These are phyloP conservation scores for Ceratocystiopsis minuta DNA, from an alignment of 2,329 filamentous ascomycete genomes.

Conservation along the genomic window DNA sequence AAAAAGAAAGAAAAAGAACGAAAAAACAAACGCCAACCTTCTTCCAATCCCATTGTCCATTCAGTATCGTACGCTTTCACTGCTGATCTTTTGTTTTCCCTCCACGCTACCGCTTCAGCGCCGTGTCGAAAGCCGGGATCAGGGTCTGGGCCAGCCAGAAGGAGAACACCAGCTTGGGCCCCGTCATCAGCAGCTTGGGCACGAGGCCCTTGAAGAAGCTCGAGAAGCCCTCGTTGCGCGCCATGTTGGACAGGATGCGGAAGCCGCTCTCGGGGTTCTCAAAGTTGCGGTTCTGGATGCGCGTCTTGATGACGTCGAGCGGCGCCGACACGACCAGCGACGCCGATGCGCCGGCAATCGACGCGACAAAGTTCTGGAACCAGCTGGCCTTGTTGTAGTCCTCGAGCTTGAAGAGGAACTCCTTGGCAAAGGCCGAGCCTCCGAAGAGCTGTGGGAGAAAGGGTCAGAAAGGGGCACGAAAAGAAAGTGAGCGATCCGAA, in stretches of 20 bases:
- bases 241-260: constrained; percentile 83
- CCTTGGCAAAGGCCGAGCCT: constrained; percentile 92
- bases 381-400: constrained; percentile 94
- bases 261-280: constrained; percentile 93
- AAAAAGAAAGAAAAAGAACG: not conserved
- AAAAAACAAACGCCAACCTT: constrained; percentile 3
- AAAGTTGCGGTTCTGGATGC: constrained; percentile 97
- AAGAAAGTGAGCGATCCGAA: not conserved
- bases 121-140: constrained; percentile 68
- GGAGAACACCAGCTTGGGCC: constrained; percentile 95
- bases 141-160: constrained; percentile 99
- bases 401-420: constrained; percentile 73
- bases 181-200: constrained; percentile 96
- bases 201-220: constrained; percentile 97
- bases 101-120: constrained; percentile 7
- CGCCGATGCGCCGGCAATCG: constrained; percentile 82
- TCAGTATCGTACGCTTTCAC: not conserved
- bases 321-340: constrained; percentile 94
- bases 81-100: not conserved
- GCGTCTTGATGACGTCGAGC: constrained; percentile 93
- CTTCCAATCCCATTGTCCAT: not conserved
- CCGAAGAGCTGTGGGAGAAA: constrained; percentile 65
- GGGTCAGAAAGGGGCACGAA: constrained; percentile 6
- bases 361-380: constrained; percentile 94
- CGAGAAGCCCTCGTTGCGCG: constrained; percentile 65